A percentile compares a stretch with the other conserved stretches of the same genome.
Evolutionary conservation across 2,329 filamentous ascomycete species (phyloP).

Genomic region (Phialophora macrospora): DNA sequence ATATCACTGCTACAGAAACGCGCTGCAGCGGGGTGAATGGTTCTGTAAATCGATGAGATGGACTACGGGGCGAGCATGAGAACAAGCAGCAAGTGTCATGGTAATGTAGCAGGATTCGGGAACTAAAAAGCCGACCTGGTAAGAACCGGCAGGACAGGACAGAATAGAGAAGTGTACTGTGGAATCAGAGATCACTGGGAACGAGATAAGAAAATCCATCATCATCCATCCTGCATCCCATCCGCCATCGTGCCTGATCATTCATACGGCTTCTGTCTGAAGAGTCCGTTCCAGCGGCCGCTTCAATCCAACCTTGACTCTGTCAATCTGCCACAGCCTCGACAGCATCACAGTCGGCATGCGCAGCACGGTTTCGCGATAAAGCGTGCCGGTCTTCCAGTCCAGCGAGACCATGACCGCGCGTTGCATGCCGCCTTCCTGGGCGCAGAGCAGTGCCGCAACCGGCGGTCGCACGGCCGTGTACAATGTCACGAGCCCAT

Average conservation of each 20-base stretch:
- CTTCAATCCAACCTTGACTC: constrained; percentile 43
- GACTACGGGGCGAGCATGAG: not conserved
- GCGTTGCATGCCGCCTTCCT: constrained; percentile 54
- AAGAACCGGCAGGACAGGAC: not conserved
- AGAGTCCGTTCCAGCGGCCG: constrained; percentile 2
- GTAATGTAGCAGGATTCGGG: not conserved
- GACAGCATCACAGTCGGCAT: constrained; percentile 49
- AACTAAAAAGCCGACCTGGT: not conserved
- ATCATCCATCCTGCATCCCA: not conserved
- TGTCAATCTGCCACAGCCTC: constrained; percentile 45
- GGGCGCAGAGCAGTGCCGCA: constrained; percentile 50
- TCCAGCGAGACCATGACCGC: constrained; percentile 55
- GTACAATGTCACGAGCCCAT: constrained; percentile 45
- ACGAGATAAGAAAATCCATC: not conserved
- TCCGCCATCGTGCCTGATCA: not conserved
- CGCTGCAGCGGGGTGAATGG: not conserved
- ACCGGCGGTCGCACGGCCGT: constrained; percentile 48
- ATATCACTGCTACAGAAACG: not conserved
- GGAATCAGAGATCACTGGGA: not conserved
- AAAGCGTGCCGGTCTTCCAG: constrained; percentile 49
- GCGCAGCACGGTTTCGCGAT: constrained; percentile 52
- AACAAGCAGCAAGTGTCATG: not conserved
- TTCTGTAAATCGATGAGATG: not conserved
- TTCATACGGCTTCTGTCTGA: not conserved
- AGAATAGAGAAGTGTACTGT: not conserved